Percentiles rank a stretch among this genome's conserved stretches.
phyloP scores from a whole-genome alignment of 164 flowering plant genomes.

The Buxus sempervirens region DNA sequence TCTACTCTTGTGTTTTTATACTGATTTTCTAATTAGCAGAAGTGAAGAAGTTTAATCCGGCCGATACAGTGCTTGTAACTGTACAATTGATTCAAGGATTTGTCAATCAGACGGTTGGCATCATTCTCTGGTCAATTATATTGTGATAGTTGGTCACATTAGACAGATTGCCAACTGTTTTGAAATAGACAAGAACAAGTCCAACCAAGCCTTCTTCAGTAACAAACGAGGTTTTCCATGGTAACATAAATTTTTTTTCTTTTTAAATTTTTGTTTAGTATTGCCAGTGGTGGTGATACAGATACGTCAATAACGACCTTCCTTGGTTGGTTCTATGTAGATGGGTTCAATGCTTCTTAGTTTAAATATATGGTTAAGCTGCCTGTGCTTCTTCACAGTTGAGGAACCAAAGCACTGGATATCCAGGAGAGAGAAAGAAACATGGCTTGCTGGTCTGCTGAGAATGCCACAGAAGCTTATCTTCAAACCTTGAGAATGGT shows the following conservation, averaged over 20 bases:
- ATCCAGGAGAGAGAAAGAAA: constrained; percentile 11
- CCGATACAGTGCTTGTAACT: too few species aligned
- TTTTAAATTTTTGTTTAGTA: too few species aligned
- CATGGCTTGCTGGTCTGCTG: constrained; percentile 86
- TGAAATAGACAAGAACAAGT: not conserved
- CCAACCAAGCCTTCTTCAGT: not conserved
- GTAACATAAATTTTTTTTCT: too few species aligned
- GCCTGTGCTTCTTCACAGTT: constrained; percentile 9
- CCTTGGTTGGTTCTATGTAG: not conserved
- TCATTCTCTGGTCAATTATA: too few species aligned
- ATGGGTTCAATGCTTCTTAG: not conserved
- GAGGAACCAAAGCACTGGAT: not conserved
- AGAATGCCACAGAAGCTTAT: constrained; percentile 85
- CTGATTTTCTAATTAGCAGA: too few species aligned
- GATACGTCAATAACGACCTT: not conserved
- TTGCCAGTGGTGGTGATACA: too few species aligned
- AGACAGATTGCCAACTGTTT: too few species aligned
- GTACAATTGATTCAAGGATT: too few species aligned
- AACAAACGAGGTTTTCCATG: not conserved
- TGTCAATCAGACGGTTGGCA: too few species aligned
- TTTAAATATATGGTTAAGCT: constrained; percentile 8
- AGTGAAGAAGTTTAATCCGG: too few species aligned
- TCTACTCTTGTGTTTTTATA: too few species aligned
- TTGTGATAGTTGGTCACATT: not conserved
- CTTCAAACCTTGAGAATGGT: constrained; percentile 82